A percentile compares a stretch with the other conserved stretches of the same genome.
These are phyloP conservation scores for Pseudogymnoascus sp. DNA, from an alignment of 2,329 filamentous ascomycete species.

Conservation along the genomic window DNA sequence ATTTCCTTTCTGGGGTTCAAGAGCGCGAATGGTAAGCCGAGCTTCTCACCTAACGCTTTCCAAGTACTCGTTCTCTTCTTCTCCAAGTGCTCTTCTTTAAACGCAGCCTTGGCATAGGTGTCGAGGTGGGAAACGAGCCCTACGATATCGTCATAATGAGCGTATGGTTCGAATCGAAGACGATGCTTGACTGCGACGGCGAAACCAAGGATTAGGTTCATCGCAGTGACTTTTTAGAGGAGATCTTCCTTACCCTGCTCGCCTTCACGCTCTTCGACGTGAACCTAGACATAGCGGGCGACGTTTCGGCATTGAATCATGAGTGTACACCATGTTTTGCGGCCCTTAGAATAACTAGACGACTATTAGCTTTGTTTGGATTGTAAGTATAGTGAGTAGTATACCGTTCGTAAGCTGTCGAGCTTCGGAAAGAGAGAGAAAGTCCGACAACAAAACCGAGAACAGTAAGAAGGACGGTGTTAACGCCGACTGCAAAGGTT, in stretches of 20 bases:
- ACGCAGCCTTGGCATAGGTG: conserved; percentile 59
- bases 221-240: conserved; percentile 55
- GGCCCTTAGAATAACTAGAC: conserved; percentile 48
- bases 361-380: neutral
- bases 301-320: conserved; percentile 58
- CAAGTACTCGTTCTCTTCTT: conserved; percentile 31
- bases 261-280: conserved; percentile 53
- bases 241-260: conserved; percentile 56
- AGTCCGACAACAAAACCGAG: conserved; percentile 76
- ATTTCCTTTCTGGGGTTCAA: conserved; percentile 72
- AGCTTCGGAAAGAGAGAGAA: conserved; percentile 67
- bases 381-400: conserved; percentile 19
- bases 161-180: conserved; percentile 75
- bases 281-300: conserved; percentile 76
- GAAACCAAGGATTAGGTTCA: conserved; percentile 73
- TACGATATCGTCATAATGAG: conserved; percentile 65
- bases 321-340: conserved; percentile 54
- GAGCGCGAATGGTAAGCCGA: conserved; percentile 68
- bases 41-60: conserved; percentile 61
- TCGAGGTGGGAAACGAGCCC: conserved; percentile 64
- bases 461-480: conserved; percentile 64
- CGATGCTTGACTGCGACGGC: conserved; percentile 73
- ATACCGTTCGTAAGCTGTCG: conserved; percentile 65
- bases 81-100: conserved; percentile 35
- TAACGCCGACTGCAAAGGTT: conserved; percentile 41